A percentile compares a stretch with the other conserved stretches of the same genome.
Evolutionary conservation across 2,329 filamentous ascomycete species (phyloP).

Genomic region (Sclerotinia minor): DNA sequence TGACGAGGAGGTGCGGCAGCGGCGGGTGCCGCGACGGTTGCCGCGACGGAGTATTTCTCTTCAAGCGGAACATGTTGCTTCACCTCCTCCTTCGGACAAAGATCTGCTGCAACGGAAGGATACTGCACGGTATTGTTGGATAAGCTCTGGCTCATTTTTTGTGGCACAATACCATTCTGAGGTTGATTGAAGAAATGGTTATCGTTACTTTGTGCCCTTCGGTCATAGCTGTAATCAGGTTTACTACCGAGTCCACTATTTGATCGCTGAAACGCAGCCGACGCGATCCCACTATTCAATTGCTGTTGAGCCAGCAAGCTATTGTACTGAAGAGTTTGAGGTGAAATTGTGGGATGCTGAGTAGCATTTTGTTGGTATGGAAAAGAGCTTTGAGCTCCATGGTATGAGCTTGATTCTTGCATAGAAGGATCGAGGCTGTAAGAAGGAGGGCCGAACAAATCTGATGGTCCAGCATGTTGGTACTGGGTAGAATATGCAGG

Average conservation of each 20-base stretch:
- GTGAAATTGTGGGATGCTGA: slow-evolving; percentile 36
- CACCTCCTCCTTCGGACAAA: slow-evolving; percentile 22
- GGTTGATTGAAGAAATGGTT: slow-evolving; percentile 24
- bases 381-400: slow-evolving; percentile 35
- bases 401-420: slow-evolving; percentile 32
- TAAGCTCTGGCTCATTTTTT: slow-evolving; percentile 23
- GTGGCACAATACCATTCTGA: slow-evolving; percentile 29
- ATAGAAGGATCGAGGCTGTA: slow-evolving; percentile 38
- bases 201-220: slow-evolving; percentile 30
- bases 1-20: slow-evolving; percentile 14
- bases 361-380: slow-evolving; percentile 31
- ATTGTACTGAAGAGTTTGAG: slow-evolving; percentile 39
- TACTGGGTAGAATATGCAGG: slow-evolving; percentile 38
- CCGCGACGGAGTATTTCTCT: slow-evolving; percentile 9
- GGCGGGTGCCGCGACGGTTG: slow-evolving; percentile 4
- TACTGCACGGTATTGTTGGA: slow-evolving; percentile 28
- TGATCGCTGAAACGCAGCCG: slow-evolving; percentile 31
- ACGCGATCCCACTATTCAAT: slow-evolving; percentile 29
- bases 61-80: slow-evolving; percentile 25
- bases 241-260: slow-evolving; percentile 28
- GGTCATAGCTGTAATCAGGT: slow-evolving; percentile 26
- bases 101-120: slow-evolving; percentile 24
- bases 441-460: slow-evolving; percentile 34
- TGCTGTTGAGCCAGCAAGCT: slow-evolving; percentile 31
- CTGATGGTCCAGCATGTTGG: slow-evolving; percentile 34